Conservation (phyloP, 345 rosid genomes). For the Euphorbia lathyris region DNA sequence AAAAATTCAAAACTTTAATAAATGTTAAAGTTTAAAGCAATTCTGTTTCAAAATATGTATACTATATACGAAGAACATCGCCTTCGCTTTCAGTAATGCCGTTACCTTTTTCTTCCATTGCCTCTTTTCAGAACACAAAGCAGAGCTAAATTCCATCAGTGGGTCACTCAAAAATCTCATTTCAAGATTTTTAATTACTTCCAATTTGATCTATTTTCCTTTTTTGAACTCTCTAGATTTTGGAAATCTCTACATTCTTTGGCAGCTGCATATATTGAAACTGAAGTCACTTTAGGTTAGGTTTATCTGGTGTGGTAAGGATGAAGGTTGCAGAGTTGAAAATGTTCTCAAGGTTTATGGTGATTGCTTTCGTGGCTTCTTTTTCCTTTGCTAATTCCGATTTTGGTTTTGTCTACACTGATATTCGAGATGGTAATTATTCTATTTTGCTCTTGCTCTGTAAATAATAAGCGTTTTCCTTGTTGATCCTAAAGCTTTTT, state of each 20-base stretch:
- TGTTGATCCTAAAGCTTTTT: neutral
- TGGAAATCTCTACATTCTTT: neutral
- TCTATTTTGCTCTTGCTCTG: neutral
- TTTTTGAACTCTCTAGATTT: neutral
- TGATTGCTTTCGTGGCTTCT: constrained; percentile 37
- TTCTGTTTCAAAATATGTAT: neutral
- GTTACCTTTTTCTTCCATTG: neutral
- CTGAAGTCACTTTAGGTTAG: constrained; percentile 5
- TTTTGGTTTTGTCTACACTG: neutral
- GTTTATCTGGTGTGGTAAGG: neutral
- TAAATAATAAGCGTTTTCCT: neutral
- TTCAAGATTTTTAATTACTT: neutral
- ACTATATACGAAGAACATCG: neutral
- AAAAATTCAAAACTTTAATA: neutral
- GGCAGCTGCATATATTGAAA: neutral
- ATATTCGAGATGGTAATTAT: constrained; percentile 60
- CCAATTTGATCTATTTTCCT: neutral
- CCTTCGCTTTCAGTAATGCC: constrained; percentile 11
- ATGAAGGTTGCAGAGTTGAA: constrained; percentile 47
- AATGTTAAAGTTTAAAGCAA: neutral
- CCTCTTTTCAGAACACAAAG: neutral
- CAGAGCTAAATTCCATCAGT: neutral
- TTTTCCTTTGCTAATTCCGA: constrained; percentile 41
- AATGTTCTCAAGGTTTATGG: constrained; percentile 28
- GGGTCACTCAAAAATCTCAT: neutral